phyloP scores from a whole-genome alignment of 805 yeast genomes.

The Candida boleticola region DNA sequence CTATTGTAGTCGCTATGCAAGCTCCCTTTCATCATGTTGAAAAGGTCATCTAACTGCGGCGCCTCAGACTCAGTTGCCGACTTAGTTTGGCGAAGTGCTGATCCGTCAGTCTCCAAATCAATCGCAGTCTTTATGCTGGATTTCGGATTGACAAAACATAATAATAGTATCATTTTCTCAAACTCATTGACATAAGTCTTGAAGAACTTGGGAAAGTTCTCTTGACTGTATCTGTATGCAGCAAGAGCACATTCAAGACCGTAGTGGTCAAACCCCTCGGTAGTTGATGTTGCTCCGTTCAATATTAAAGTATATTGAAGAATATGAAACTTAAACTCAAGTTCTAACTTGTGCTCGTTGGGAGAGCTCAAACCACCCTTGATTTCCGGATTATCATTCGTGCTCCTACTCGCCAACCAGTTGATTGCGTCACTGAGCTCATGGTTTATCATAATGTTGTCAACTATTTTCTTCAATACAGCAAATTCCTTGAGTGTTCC shows the following conservation, averaged over 20 bases:
- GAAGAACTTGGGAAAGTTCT: slow-evolving; percentile 33
- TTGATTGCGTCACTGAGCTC: slow-evolving; percentile 12
- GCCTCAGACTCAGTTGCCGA: background rate
- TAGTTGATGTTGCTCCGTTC: slow-evolving; percentile 13
- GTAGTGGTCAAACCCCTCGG: slow-evolving; percentile 6
- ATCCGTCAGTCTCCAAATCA: background rate
- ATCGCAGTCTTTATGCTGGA: background rate
- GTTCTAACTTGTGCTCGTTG: slow-evolving; percentile 11
- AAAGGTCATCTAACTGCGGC: background rate
- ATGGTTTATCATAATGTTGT: slow-evolving; percentile 29
- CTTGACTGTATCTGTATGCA: slow-evolving; percentile 38
- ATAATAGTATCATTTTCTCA: slow-evolving; percentile 9
- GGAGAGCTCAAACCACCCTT: background rate
- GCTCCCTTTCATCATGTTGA: slow-evolving; percentile 3
- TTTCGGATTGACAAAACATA: background rate
- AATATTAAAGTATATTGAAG: slow-evolving; percentile 35
- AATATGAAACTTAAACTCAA: slow-evolving; percentile 42
- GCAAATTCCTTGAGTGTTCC: background rate
- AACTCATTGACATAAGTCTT: slow-evolving; percentile 31
- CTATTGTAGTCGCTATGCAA: too few species aligned
- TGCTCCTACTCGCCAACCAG: background rate
- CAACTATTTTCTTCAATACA: slow-evolving; percentile 30
- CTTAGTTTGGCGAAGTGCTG: background rate
- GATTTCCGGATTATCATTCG: background rate
- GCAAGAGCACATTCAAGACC: slow-evolving; percentile 22